Evolutionary conservation across 2,329 filamentous ascomycete genomes (phyloP), one percentile per base, ranked within the genome.

Genomic region (Ophiostoma ips): DNA sequence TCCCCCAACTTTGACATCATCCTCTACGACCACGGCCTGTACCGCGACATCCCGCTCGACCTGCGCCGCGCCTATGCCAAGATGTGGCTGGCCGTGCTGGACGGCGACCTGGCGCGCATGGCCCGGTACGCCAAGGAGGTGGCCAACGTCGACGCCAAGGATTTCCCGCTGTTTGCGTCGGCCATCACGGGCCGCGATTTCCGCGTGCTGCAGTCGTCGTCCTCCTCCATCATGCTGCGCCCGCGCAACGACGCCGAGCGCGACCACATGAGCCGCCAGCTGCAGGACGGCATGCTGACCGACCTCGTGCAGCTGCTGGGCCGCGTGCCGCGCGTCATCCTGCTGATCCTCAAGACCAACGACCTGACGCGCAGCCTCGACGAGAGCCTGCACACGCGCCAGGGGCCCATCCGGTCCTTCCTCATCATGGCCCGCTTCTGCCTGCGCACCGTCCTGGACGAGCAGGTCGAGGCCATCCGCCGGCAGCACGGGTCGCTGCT

Each of bases 301-400:
- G 84, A 95, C 59, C 73, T 98, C 7, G 87, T 98, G 8, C 82
- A 89, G 57, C 71, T 98, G 57, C 77, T 98, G 5, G 87, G 87
- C 45, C 79, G 87, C 59, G 89, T 98, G 7, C 92, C 92, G 1
- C 74, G 88, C 41, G 87, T 98, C 56, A 95, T 98, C 50, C 73
- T 98, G 12, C 72, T 98, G 28, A 96, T 98, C 57, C 74, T 98
- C 55, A 98, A 98, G 69, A 98, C 92, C 2, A 98, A 98, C 63
- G 92, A 98, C 66, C 71, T 98, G 36, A 98, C 92, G 15, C 81
- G 92, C 56, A 92, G 84, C 59, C 75, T 98, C 16, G 92, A 98
- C 63, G 92, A 98, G 70, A 89, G 84, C 61, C 71, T 94, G 35
- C 83, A 89, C 50, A 92, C 86, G 0, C 73, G 76, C 7, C 75